Percentiles rank a stretch among this genome's conserved stretches.
These are phyloP conservation scores for Solanum appendiculatum DNA, from an alignment of 257 asterid species.

Conservation along the genomic window DNA sequence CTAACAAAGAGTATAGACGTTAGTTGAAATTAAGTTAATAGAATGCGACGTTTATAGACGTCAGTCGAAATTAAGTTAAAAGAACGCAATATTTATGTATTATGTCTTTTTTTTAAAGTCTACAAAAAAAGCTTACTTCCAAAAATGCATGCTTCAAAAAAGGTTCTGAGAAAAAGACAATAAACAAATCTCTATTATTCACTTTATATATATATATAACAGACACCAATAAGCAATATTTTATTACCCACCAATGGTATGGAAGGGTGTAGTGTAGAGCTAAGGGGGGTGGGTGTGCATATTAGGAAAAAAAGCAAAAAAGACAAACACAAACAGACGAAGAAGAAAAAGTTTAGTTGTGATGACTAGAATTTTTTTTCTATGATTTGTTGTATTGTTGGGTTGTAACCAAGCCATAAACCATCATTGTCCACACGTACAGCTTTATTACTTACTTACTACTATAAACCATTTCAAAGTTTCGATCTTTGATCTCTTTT, in stretches of 20 bases:
- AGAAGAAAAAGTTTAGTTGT: background rate
- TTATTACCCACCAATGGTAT: background rate
- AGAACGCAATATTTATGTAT: too few relatives aligned
- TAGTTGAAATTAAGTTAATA: too few relatives aligned
- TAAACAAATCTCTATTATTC: conserved; percentile 23
- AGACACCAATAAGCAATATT: background rate
- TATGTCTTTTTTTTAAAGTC: background rate
- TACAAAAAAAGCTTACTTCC: conserved; percentile 16
- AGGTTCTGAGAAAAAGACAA: conserved; percentile 17
- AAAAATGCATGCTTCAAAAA: conserved; percentile 34
- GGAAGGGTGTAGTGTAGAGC: background rate
- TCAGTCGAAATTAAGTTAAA: too few relatives aligned
- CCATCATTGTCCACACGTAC: conserved; percentile 48
- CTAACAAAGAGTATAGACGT: too few relatives aligned
- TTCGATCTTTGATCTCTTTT: background rate
- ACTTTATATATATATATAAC: conserved; percentile 11
- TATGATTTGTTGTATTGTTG: conserved; percentile 45
- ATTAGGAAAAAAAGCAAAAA: conserved; percentile 13
- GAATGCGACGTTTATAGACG: too few relatives aligned
- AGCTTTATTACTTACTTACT: conserved; percentile 8
- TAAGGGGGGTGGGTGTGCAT: background rate
- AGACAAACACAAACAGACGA: conserved; percentile 31
- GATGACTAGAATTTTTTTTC: conserved; percentile 5
- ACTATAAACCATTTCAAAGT: conserved; percentile 2
- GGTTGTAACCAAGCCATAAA: conserved; percentile 46